Evolutionary conservation across 1,284 basidiomycete species (phyloP).

Genomic region (Melampsora occidentalis): DNA sequence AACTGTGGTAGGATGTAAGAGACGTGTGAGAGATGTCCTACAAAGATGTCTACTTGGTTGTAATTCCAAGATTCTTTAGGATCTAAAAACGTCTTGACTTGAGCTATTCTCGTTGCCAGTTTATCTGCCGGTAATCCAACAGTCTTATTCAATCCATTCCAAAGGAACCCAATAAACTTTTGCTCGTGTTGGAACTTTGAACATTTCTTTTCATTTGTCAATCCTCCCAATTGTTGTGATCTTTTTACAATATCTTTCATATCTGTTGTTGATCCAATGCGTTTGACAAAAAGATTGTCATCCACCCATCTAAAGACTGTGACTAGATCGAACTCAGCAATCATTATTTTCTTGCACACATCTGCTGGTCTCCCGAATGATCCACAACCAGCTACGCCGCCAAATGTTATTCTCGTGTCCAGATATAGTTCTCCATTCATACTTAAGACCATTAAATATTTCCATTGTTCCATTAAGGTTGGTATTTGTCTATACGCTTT

Average conservation of each 20-base stretch:
- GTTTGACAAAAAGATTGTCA: too few relatives aligned
- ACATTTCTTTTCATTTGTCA: slow-evolving; percentile 10
- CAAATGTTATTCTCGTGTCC: background rate
- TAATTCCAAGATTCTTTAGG: too few relatives aligned
- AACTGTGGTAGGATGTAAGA: slow-evolving; percentile 8
- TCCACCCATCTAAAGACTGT: too few relatives aligned
- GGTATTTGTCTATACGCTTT: background rate
- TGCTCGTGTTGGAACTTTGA: background rate
- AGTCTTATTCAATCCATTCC: background rate
- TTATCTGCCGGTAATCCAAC: background rate
- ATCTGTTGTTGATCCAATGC: background rate
- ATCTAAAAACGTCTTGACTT: too few relatives aligned
- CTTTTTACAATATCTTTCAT: background rate
- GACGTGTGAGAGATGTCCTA: background rate
- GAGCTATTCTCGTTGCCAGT: too few relatives aligned
- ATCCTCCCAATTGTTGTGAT: background rate
- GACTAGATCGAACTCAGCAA: too few relatives aligned
- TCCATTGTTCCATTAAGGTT: background rate
- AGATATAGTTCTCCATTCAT: background rate
- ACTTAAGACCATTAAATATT: background rate
- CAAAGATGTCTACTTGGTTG: background rate
- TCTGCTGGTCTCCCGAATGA: background rate
- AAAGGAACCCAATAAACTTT: background rate
- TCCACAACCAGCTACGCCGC: background rate
- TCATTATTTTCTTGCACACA: too few relatives aligned